A percentile compares a stretch with the other conserved stretches of the same genome.
Conservation (phyloP, 257 asterid genomes). For the Perilla frutescens region DNA sequence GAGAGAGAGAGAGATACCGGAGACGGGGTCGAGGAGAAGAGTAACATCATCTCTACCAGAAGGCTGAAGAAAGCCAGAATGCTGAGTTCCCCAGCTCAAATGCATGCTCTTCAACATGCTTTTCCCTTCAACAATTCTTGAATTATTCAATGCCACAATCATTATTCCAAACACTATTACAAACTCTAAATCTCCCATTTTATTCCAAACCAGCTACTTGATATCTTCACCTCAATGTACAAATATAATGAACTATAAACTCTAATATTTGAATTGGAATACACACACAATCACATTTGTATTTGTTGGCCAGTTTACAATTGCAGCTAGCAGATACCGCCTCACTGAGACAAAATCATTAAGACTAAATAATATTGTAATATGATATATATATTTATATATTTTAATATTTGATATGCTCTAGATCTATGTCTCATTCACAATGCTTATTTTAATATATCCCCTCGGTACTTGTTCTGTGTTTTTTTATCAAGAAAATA, state of each 20-base stretch:
- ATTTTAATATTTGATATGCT: background rate
- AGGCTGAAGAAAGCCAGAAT: slow-evolving; percentile 16
- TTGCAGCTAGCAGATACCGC: background rate
- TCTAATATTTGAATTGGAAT: background rate
- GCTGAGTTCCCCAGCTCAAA: slow-evolving; percentile 29
- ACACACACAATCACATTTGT: too few relatives aligned
- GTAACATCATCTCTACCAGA: slow-evolving; percentile 25
- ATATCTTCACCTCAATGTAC: background rate
- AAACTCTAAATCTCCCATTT: background rate
- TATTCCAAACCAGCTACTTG: background rate
- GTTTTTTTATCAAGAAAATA: too few relatives aligned
- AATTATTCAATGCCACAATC: background rate
- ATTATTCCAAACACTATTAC: background rate
- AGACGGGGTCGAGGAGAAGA: slow-evolving; percentile 16
- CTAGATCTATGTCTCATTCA: slow-evolving; percentile 14
- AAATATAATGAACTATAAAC: background rate
- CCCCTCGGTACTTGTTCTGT: background rate
- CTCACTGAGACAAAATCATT: background rate
- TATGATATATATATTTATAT: background rate
- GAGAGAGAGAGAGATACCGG: slow-evolving; percentile 26
- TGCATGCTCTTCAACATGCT: slow-evolving; percentile 28
- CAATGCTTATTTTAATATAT: too few relatives aligned
- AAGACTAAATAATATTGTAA: background rate
- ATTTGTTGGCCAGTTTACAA: background rate
- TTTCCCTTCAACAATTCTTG: background rate